phyloP scores from a whole-genome alignment of 805 yeast species.

The Sugiyamaella valdiviana region DNA sequence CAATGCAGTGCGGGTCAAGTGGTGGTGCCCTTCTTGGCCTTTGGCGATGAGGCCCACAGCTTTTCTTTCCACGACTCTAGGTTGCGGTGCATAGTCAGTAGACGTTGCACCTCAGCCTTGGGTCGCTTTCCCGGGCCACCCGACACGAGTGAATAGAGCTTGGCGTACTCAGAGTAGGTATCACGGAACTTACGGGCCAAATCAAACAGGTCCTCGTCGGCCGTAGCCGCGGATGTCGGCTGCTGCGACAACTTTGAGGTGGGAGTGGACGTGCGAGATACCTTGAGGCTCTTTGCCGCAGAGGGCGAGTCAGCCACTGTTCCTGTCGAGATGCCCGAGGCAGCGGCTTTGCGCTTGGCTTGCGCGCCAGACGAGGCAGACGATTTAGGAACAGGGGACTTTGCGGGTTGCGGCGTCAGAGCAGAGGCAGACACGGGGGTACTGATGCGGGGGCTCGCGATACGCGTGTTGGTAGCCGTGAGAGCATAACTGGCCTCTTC shows the following conservation, averaged over 20 bases:
- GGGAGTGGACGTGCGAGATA: conserved; percentile 5
- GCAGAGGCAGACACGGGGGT: conserved; percentile 7
- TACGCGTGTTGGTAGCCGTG: not conserved
- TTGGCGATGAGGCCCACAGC: conserved; percentile 40
- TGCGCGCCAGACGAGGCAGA: conserved; percentile 9
- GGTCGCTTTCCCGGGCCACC: conserved; percentile 16
- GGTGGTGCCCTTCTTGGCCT: conserved; percentile 1
- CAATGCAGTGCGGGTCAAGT: not conserved
- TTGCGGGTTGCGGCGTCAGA: conserved; percentile 9
- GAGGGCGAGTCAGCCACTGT: not conserved
- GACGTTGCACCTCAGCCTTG: conserved; percentile 32
- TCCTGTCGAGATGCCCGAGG: conserved; percentile 8
- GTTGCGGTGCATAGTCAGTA: conserved; percentile 46
- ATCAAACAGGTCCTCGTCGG: conserved; percentile 34
- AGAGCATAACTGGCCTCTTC: conserved; percentile 8
- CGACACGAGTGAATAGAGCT: conserved; percentile 36
- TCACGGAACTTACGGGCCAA: conserved; percentile 44
- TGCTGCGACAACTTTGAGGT: conserved; percentile 2
- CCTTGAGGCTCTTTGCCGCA: conserved; percentile 3
- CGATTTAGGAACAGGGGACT: conserved; percentile 3
- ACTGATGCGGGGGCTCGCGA: conserved; percentile 2
- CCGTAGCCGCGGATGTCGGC: conserved; percentile 4
- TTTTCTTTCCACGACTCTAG: conserved; percentile 51
- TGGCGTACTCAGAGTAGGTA: conserved; percentile 45
- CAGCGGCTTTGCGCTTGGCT: conserved; percentile 9